Evolutionary conservation across 768 basidiomycete species (phyloP), one percentile per base, ranked within the genome.

Genomic region (Pleurotus pulmonarius): DNA sequence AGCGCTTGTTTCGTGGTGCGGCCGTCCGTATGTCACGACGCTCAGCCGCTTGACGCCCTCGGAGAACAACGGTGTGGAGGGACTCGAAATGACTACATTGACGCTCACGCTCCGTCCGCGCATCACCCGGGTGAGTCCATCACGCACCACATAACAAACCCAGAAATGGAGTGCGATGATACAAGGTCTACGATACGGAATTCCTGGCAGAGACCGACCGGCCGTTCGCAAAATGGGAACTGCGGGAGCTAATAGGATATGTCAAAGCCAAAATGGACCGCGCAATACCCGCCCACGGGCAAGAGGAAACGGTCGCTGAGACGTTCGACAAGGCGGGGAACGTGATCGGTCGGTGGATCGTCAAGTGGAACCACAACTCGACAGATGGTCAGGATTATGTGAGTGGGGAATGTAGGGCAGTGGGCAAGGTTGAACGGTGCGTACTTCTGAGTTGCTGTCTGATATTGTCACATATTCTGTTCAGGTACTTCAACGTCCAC

Each of bases 241-340:
- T 93, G 22, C 83, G 86, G 20, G 67, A 74, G 43, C 72, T 63
- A 20, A 73, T 91, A 26, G 67, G 76, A 25, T 16, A 45, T 34
- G 40, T 43, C 5, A 55, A 12, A n/a, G 45, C 13, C 13, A 34
- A 34, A 16, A 45, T 55, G 25, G 70, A 69, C 24, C 66, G 64
- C 41, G 66, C 71, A 24, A 57, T 58, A 15, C 72, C 78, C 0
- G 29, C 8, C 8, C 29, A 11, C 1, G 85, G 84, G 3, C 63
- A 71, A 56, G 85, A 90, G 62, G 90, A 93, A 70, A 91, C 91
- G 0, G 79, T 92, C 1, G 92, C 92, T 12, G 91, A 92, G 69
- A 92, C 88, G 2, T 61, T 76, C 43, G 80, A 87, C 60, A 67
- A 73, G 39, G 72, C 77, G 11, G 88, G 87, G 0, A 74, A 76